Percentiles rank a stretch among this genome's conserved stretches.
phyloP scores from a whole-genome alignment of 345 rosid genomes.

The Gossypium arboreum region DNA sequence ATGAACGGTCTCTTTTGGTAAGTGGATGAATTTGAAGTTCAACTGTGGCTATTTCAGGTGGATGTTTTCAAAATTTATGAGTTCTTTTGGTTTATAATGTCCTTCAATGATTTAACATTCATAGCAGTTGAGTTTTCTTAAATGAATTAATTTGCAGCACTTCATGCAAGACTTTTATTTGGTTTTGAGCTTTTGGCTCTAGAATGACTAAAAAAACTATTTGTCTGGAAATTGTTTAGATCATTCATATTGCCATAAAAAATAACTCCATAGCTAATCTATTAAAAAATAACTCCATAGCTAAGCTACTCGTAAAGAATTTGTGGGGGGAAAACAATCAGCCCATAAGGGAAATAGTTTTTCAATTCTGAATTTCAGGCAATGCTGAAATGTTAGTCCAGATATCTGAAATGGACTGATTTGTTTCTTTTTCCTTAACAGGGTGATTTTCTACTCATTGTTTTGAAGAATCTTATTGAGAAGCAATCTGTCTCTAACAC shows the following conservation, averaged over 20 bases:
- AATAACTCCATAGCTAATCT: background rate
- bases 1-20: slow-evolving; percentile 90
- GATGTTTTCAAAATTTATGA: background rate
- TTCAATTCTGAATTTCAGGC: background rate
- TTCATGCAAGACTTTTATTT: background rate
- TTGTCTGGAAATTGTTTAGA: background rate
- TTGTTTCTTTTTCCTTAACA: slow-evolving; percentile 26
- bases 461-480: slow-evolving; percentile 86
- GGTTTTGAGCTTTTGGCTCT: background rate
- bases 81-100: background rate
- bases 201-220: background rate
- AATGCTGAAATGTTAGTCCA: background rate
- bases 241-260: background rate
- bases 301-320: background rate
- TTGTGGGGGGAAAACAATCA: background rate
- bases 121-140: background rate
- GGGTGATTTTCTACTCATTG: slow-evolving; percentile 93
- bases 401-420: background rate
- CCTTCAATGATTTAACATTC: background rate
- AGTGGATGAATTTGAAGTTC: slow-evolving; percentile 29
- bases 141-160: slow-evolving; percentile 3
- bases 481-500: slow-evolving; percentile 52
- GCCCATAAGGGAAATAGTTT: background rate
- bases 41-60: background rate
- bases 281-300: background rate